Conservation (phyloP, 805 yeast genomes). For the Limtongia smithiae region DNA sequence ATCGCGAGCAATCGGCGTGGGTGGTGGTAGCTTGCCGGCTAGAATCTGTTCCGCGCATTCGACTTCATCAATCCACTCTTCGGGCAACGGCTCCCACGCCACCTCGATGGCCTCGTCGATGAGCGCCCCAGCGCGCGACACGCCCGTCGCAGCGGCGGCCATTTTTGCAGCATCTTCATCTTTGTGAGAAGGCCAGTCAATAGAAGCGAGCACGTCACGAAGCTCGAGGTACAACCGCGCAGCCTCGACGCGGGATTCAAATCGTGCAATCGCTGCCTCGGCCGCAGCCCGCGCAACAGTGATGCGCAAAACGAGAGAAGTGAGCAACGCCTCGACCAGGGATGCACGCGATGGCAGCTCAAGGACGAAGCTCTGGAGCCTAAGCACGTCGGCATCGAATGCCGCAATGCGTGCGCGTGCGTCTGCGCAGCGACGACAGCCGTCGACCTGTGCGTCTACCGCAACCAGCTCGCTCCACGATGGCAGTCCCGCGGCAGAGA, state of each 20-base stretch:
- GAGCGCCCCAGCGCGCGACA: constrained; percentile 10
- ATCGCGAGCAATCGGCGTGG: background rate
- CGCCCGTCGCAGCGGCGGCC: background rate
- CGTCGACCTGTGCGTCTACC: no score
- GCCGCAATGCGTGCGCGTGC: no score
- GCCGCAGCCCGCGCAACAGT: background rate
- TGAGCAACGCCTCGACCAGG: constrained; percentile 8
- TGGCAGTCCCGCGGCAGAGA: no score
- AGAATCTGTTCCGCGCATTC: constrained; percentile 15
- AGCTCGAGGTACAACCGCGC: background rate
- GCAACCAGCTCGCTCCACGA: no score
- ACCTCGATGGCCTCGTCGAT: constrained; percentile 22
- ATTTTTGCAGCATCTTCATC: no score
- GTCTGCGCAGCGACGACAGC: no score
- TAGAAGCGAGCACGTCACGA: background rate
- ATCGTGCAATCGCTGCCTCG: background rate
- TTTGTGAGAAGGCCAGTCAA: constrained; percentile 1
- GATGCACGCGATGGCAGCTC: background rate
- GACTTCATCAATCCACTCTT: constrained; percentile 23
- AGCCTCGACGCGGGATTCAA: constrained; percentile 1
- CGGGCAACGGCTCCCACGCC: constrained; percentile 23
- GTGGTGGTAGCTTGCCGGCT: background rate
- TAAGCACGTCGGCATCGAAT: no score
- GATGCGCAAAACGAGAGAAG: constrained; percentile 3
- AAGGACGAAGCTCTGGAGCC: no score